phyloP scores from a whole-genome alignment of 345 rosid genomes.

The Pugionium cornutum region DNA sequence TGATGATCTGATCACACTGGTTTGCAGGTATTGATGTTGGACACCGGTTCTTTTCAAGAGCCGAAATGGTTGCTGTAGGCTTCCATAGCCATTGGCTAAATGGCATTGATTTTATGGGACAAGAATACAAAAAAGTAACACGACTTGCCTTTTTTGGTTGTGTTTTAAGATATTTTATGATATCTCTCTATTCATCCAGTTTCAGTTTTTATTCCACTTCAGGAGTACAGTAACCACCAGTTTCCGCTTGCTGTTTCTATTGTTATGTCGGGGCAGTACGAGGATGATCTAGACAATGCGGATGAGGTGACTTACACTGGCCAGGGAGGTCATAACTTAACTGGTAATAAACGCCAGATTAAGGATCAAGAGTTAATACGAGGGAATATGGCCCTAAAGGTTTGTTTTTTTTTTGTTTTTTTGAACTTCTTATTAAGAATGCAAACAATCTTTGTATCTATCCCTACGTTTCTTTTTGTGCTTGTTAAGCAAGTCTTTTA shows the following conservation, averaged over 20 bases:
- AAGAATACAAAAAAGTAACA: conserved; percentile 52
- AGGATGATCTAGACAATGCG: conserved; percentile 94
- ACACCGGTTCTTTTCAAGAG: conserved; percentile 83
- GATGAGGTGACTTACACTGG: conserved; percentile 90
- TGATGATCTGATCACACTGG: conserved; percentile 1
- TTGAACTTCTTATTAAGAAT: conserved; percentile 5
- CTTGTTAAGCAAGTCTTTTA: neutral
- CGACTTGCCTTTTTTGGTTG: neutral
- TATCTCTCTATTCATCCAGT: neutral
- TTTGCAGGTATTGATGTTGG: conserved; percentile 82
- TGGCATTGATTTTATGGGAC: conserved; percentile 89
- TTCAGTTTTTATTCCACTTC: conserved; percentile 21
- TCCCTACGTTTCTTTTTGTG: neutral
- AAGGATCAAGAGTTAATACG: conserved; percentile 64
- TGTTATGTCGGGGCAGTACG: conserved; percentile 89
- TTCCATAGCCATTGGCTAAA: conserved; percentile 92
- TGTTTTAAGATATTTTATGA: neutral
- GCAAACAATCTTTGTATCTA: neutral
- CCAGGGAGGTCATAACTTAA: conserved; percentile 86
- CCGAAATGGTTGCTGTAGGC: conserved; percentile 92
- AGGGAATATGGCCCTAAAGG: conserved; percentile 95
- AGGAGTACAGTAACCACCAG: conserved; percentile 53
- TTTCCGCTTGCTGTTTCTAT: conserved; percentile 77
- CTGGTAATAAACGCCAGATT: conserved; percentile 84
- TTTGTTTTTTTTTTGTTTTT: conserved; percentile 29